phyloP scores from a whole-genome alignment of 2,329 filamentous ascomycete species.

The Aspergillus luchuensis region DNA sequence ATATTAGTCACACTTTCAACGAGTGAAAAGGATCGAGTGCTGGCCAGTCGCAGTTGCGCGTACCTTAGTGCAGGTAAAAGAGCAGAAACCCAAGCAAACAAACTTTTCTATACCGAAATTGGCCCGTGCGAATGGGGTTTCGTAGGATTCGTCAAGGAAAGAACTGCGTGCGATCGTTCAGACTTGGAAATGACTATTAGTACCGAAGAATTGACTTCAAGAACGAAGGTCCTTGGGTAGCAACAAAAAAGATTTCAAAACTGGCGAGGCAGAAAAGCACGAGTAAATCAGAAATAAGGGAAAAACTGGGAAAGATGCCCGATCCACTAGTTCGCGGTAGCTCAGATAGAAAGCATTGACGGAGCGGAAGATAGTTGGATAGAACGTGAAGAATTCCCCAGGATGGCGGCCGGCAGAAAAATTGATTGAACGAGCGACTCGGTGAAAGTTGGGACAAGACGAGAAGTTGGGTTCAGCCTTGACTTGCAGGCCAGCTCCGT shows the following conservation, averaged over 20 bases:
- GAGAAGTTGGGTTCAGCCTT: background rate
- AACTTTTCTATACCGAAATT: conserved; percentile 35
- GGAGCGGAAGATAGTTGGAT: background rate
- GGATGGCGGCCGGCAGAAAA: background rate
- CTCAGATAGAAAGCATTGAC: background rate
- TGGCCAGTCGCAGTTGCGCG: background rate
- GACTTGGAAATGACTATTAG: conserved; percentile 34
- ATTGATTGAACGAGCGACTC: background rate
- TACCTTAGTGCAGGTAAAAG: conserved; percentile 28
- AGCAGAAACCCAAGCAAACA: conserved; percentile 26
- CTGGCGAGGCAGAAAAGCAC: background rate
- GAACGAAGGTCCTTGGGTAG: too few species aligned
- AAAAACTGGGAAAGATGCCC: background rate
- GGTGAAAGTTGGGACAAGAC: background rate
- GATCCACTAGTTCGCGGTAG: background rate
- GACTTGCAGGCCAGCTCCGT: background rate
- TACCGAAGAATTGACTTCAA: background rate
- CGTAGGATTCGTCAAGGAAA: conserved; percentile 46
- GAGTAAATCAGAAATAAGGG: background rate
- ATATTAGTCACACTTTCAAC: background rate
- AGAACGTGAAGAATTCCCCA: background rate
- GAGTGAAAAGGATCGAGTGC: background rate
- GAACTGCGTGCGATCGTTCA: conserved; percentile 38
- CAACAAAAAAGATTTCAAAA: background rate
- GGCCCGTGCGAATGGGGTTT: conserved; percentile 39